These are phyloP conservation scores for Pistacia atlantica DNA, from an alignment of 345 rosid species.

Conservation along the genomic window DNA sequence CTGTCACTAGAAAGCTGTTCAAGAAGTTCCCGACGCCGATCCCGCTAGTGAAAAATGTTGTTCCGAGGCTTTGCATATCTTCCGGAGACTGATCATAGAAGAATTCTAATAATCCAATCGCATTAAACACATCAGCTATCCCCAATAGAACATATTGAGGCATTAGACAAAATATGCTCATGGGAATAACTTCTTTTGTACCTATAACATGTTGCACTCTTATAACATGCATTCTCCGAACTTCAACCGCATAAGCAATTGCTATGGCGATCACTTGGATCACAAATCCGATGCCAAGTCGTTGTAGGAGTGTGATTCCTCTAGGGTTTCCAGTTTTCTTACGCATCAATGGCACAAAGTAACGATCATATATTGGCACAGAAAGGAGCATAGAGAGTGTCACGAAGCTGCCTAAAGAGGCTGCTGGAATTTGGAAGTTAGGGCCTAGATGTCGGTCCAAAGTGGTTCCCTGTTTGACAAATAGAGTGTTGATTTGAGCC, in stretches of 20 bases:
- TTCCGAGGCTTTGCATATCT: slow-evolving; percentile 93
- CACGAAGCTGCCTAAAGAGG: slow-evolving; percentile 77
- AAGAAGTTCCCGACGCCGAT: slow-evolving; percentile 86
- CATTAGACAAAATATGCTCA: slow-evolving; percentile 82
- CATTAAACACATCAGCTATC: slow-evolving; percentile 78
- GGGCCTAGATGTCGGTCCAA: slow-evolving; percentile 63
- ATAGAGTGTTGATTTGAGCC: slow-evolving; percentile 93
- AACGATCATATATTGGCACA: slow-evolving; percentile 80
- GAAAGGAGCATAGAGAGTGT: slow-evolving; percentile 85
- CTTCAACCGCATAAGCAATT: slow-evolving; percentile 70
- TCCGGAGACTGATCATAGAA: slow-evolving; percentile 92
- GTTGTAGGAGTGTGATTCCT: slow-evolving; percentile 81
- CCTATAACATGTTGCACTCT: slow-evolving; percentile 32
- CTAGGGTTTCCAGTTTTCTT: slow-evolving; percentile 70
- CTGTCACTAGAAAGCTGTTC: slow-evolving; percentile 75
- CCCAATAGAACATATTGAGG: slow-evolving; percentile 85
- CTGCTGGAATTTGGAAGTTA: slow-evolving; percentile 75
- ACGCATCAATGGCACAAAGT: slow-evolving; percentile 78
- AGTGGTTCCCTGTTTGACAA: slow-evolving; percentile 92
- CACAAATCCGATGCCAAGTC: slow-evolving; percentile 75
- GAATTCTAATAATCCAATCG: slow-evolving; percentile 77
- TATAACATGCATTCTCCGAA: slow-evolving; percentile 59
- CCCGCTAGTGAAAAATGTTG: slow-evolving; percentile 88
- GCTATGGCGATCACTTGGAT: slow-evolving; percentile 77
- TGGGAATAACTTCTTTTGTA: slow-evolving; percentile 64